Base-by-base conservation (phyloP, 106 monocot genomes). In the Agapanthus africanus region DNA sequence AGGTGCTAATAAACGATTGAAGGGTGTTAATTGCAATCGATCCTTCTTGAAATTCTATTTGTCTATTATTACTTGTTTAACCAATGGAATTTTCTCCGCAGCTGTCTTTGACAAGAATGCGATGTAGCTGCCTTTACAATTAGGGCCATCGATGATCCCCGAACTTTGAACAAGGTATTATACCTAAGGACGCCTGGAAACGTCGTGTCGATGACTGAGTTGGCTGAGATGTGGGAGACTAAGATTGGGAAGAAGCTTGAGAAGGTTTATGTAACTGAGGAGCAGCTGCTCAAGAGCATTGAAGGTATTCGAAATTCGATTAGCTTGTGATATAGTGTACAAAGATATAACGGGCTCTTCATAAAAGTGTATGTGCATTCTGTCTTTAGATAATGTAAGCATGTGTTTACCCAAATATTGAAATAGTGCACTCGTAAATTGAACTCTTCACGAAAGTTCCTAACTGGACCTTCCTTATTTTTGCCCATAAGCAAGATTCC, bases 91-190 rank as follows among this genome's bases (percentile, higher is more conserved):
- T 4, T 71, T 76, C 23, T 62, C 19, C 74, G 69, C 76, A 93
- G 93, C 75, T 76, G 74, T 90, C 6, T 93, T 81, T 75, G 78
- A 90, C 11, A 69, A 78, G 86, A 93, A 37, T 15, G 32, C 63
- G 93, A 93, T 71, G 82, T 84, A 9, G 89, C 89, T 41, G 69
- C 71, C 8, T 93, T 73, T 32, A 80, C 93, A 23, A 76, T 90
- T 19, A 70, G 75, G 13, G 42, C 89, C 27, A 70, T 89, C 27
- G 89, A 93, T 19, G 93, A 93, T 40, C 79, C 81, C 11, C 79
- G 84, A 61, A 89, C 83, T 37, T 30, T 89, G 59, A 89, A 93
- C 65, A 93, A 84, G 69, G 67, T 77, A 4, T 30, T 93, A 16
- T 89, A 93, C 56, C n/a, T 93, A 35, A 79, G 86, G 33, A 86